Base-by-base conservation (phyloP, 768 basidiomycete genomes). In the Tephrocybe rancida region DNA sequence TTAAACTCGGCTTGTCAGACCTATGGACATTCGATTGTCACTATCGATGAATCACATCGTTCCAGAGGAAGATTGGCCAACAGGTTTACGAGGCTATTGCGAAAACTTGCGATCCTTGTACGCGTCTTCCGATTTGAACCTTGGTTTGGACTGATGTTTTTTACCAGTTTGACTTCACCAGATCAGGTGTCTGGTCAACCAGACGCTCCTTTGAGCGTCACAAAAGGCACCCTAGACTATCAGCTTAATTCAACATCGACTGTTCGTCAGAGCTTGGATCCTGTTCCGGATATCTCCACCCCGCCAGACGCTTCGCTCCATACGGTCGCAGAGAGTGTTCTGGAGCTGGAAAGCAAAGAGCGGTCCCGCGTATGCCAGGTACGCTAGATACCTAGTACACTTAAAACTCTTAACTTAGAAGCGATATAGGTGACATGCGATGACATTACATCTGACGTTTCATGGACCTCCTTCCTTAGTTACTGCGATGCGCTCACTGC, bases 11-110 rank as follows among this genome's bases (percentile, higher is more conserved):
- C 50, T 8, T n/a, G 6, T 48, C 54, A 86, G 85, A 21, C 76
- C 82, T 11, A 75, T 85, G 73, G 86, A 88, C 61, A 60, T 86
- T 29, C 82, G 76, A 26, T 70, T 88, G 48, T 70, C 75, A 25
- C 61, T 75, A 21, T 70, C 73, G 26, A 68, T 75, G 45, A 66
- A 64, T 39, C 57, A 53, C n/a, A 22, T 54, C 5, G 45, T 80
- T 14, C 19, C 62, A 1, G 53, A 55, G 11, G 54, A 60, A 24
- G 59, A 68, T n/a, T 72, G 73, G 58, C 85, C 84, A 37, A 32
- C 55, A 13, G 70, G 62, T 34, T 60, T 88, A 49, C 64, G 63
- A 50, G 57, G 67, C 24, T 86, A 87, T 54, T 54, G 70, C 1
- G 37, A 61, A 1, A 61, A 68, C 43, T 66, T 85, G 22, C 61